These are phyloP conservation scores for Aureobasidium sp. DNA, from an alignment of 2,329 filamentous ascomycete species.

Conservation along the genomic window DNA sequence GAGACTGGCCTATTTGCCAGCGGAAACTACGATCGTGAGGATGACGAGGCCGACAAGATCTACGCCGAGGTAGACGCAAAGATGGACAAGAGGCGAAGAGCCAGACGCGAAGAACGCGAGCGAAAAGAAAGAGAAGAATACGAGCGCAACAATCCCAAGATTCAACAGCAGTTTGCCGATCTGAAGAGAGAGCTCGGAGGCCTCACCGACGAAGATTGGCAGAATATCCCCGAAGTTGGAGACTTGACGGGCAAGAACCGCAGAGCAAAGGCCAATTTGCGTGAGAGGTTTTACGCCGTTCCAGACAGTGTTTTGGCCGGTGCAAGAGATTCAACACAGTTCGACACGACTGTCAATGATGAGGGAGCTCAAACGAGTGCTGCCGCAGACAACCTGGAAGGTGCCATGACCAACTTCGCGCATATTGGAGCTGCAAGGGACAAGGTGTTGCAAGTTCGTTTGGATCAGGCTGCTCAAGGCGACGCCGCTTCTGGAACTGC, in stretches of 20 bases:
- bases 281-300: conserved; percentile 81
- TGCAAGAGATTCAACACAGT: conserved; percentile 69
- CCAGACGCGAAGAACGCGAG: conserved; percentile 83
- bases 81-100: conserved; percentile 82
- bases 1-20: conserved; percentile 93
- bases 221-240: conserved; percentile 87
- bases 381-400: conserved; percentile 50
- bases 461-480: conserved; percentile 78
- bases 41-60: conserved; percentile 94
- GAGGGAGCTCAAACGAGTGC: conserved; percentile 51
- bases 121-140: conserved; percentile 87
- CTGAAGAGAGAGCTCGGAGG: conserved; percentile 82
- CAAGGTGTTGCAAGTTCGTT: conserved; percentile 87
- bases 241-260: conserved; percentile 94
- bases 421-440: conserved; percentile 94
- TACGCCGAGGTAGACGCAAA: conserved; percentile 94
- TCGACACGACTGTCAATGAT: conserved; percentile 82
- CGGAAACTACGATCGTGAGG: conserved; percentile 92
- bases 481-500: conserved; percentile 70
- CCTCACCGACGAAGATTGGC: conserved; percentile 94
- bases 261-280: conserved; percentile 72
- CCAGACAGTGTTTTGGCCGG: conserved; percentile 92
- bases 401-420: conserved; percentile 96
- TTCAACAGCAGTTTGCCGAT: conserved; percentile 95
- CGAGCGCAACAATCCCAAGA: conserved; percentile 96